A percentile compares a stretch with the other conserved stretches of the same genome.
phyloP scores from a whole-genome alignment of 164 flowering plant genomes.

The Cinnamomum chago region DNA sequence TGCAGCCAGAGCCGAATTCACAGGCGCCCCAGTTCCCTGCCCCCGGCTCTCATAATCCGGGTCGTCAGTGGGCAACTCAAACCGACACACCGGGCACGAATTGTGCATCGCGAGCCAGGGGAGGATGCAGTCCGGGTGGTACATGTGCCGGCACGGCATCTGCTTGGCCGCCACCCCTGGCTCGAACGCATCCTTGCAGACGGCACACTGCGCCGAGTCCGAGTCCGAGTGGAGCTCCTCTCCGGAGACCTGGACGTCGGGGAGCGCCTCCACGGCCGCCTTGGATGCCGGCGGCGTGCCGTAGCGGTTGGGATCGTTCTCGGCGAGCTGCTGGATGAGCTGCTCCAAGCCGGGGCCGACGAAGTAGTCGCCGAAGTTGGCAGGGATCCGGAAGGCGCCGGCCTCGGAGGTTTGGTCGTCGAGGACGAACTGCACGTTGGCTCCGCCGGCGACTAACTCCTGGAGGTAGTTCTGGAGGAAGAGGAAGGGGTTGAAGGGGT shows the following conservation, averaged over 20 bases:
- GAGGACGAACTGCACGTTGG: constrained; percentile 67
- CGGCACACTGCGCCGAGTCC: constrained; percentile 65
- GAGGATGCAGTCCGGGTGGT: constrained; percentile 66
- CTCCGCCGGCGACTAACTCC: constrained; percentile 49
- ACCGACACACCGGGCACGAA: constrained; percentile 84
- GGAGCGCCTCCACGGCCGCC: constrained; percentile 49
- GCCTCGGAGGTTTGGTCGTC: constrained; percentile 32
- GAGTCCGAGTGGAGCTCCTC: constrained; percentile 34
- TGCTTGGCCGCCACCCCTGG: constrained; percentile 46
- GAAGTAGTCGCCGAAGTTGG: constrained; percentile 69
- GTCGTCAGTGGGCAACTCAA: constrained; percentile 86
- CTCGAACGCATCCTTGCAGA: constrained; percentile 69
- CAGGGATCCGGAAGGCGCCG: constrained; percentile 27
- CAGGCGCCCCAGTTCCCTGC: not conserved
- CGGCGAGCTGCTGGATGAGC: constrained; percentile 81
- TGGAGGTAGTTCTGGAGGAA: constrained; percentile 61
- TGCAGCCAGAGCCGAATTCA: constrained; percentile 12
- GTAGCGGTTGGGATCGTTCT: constrained; percentile 73
- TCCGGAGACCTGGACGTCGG: constrained; percentile 30
- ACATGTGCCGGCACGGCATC: constrained; percentile 83
- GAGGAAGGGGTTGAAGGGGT: constrained; percentile 49
- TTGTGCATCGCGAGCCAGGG: constrained; percentile 85
- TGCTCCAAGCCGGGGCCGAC: constrained; percentile 84
- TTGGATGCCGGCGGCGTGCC: constrained; percentile 88
- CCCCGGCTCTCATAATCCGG: constrained; percentile 53